Evolutionary conservation across 2,329 filamentous ascomycete genomes (phyloP).

Genomic region (Sphaerulina populicola): DNA sequence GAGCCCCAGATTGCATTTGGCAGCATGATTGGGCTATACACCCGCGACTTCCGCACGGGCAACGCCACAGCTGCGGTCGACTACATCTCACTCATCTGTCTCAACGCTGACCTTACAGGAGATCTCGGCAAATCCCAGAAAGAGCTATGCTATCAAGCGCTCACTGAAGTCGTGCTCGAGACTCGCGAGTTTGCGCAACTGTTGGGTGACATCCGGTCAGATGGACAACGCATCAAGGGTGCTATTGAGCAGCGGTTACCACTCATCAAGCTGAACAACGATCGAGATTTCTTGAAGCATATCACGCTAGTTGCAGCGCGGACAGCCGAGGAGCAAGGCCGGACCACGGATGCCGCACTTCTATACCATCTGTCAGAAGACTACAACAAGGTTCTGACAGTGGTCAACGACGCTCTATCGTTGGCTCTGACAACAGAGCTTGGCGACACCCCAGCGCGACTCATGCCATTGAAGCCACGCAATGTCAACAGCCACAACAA

Average conservation of each 20-base stretch:
- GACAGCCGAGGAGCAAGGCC: slow-evolving; percentile 87
- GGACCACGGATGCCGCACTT: slow-evolving; percentile 86
- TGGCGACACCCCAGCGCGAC: slow-evolving; percentile 67
- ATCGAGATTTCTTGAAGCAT: slow-evolving; percentile 79
- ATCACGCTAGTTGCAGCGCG: slow-evolving; percentile 88
- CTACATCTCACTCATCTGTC: slow-evolving; percentile 82
- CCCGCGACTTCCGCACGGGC: slow-evolving; percentile 85
- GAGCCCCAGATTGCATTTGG: slow-evolving; percentile 87
- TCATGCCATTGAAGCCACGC: slow-evolving; percentile 73
- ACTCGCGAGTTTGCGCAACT: slow-evolving; percentile 91
- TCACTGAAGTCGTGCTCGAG: slow-evolving; percentile 92
- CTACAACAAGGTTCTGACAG: slow-evolving; percentile 85
- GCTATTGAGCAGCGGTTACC: slow-evolving; percentile 77
- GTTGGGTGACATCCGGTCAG: slow-evolving; percentile 79
- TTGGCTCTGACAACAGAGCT: slow-evolving; percentile 82
- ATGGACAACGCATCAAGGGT: slow-evolving; percentile 77
- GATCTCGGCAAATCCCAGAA: slow-evolving; percentile 68
- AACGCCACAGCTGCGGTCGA: slow-evolving; percentile 85
- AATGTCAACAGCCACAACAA: slow-evolving; percentile 32
- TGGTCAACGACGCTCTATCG: slow-evolving; percentile 82
- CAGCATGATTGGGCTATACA: slow-evolving; percentile 89
- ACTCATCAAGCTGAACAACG: slow-evolving; percentile 69
- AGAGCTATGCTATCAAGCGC: slow-evolving; percentile 78
- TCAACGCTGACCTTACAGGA: slow-evolving; percentile 75
- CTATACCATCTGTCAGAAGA: slow-evolving; percentile 91